These are phyloP conservation scores for Ceriops decandra DNA, from an alignment of 345 rosid genomes.

Conservation along the genomic window DNA sequence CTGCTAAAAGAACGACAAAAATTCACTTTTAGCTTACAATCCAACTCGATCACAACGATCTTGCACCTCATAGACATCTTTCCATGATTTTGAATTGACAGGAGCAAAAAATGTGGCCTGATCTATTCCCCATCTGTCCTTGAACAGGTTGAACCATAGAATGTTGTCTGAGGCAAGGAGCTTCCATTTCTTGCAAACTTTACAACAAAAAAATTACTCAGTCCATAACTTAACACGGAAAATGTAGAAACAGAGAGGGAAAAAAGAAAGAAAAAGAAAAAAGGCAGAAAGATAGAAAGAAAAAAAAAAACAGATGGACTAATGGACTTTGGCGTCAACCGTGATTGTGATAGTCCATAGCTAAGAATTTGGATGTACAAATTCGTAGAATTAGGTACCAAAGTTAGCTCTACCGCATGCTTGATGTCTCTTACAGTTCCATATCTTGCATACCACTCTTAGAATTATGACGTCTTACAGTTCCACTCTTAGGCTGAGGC, in stretches of 20 bases:
- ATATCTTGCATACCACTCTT: too few relatives aligned
- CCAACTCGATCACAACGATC: constrained; percentile 60
- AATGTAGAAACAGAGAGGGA: background rate
- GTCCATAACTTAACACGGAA: background rate
- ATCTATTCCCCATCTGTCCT: constrained; percentile 58
- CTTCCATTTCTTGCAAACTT: constrained; percentile 66
- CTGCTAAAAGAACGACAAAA: background rate
- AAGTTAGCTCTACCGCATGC: too few relatives aligned
- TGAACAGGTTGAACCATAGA: constrained; percentile 47
- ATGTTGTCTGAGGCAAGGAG: constrained; percentile 37
- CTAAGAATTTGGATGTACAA: too few relatives aligned
- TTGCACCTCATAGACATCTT: constrained; percentile 49
- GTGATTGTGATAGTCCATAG: too few relatives aligned
- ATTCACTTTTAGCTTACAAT: constrained; percentile 31
- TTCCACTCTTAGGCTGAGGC: too few relatives aligned
- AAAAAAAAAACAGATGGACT: background rate
- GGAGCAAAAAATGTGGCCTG: constrained; percentile 42
- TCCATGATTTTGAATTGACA: constrained; percentile 40
- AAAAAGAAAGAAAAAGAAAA: background rate
- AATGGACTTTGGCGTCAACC: background rate
- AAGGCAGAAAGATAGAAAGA: too few relatives aligned
- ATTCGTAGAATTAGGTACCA: too few relatives aligned
- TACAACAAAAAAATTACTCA: constrained; percentile 10
- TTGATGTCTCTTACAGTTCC: too few relatives aligned
- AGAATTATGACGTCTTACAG: too few relatives aligned